Evolutionary conservation across 164 flowering plant genomes (phyloP).

Genomic region (Chloranthus sessilifolius): DNA sequence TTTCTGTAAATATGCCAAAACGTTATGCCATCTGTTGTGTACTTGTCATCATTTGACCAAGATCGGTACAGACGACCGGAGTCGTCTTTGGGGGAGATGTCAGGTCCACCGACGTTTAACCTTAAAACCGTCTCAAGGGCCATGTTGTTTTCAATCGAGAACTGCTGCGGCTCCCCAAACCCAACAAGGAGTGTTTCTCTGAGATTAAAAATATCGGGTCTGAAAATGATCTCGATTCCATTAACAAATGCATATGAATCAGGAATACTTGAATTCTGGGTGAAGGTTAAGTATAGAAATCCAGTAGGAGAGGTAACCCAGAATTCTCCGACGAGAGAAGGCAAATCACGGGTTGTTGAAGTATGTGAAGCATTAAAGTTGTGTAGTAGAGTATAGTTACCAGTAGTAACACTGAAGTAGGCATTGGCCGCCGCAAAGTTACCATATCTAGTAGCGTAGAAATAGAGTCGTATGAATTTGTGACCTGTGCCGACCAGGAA

Average conservation of each 20-base stretch:
- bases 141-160: too few relatives aligned
- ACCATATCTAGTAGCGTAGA: constrained; percentile 32
- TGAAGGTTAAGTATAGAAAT: constrained; percentile 33
- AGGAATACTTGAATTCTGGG: constrained; percentile 26
- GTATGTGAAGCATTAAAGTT: constrained; percentile 57
- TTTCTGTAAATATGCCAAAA: too few relatives aligned
- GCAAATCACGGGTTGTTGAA: constrained; percentile 40
- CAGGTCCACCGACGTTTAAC: too few relatives aligned
- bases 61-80: too few relatives aligned
- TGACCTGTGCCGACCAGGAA: constrained; percentile 73
- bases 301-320: constrained; percentile 22
- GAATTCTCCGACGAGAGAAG: constrained; percentile 40
- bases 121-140: too few relatives aligned
- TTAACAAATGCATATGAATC: constrained; percentile 74
- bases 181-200: too few relatives aligned
- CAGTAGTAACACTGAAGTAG: constrained; percentile 49
- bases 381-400: constrained; percentile 47
- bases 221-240: constrained; percentile 83
- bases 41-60: too few relatives aligned
- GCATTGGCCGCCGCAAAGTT: constrained; percentile 22
- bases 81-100: too few relatives aligned
- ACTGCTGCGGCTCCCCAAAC: too few relatives aligned
- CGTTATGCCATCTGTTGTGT: too few relatives aligned
- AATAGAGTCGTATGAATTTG: constrained; percentile 79
- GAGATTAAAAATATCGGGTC: constrained; percentile 80